Evolutionary conservation across 1,139 yeast species (phyloP).

Genomic region (Saccharomyces pastorianus): DNA sequence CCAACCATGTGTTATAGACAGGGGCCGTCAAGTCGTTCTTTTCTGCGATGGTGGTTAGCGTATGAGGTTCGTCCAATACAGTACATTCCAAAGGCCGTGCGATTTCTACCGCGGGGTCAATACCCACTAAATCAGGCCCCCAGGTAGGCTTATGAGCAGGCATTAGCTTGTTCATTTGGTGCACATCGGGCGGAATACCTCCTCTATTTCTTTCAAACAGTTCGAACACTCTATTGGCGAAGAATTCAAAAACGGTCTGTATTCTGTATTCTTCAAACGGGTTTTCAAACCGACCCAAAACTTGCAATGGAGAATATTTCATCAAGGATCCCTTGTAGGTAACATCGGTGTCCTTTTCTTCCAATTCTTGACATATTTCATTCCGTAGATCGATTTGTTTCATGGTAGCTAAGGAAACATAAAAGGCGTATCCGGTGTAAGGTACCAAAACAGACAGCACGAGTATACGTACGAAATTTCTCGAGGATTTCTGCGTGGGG

Average conservation of each 20-base stretch:
- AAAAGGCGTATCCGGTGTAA: constrained; percentile 62
- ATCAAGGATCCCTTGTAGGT: constrained; percentile 27
- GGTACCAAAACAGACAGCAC: constrained; percentile 38
- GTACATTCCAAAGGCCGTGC: constrained; percentile 6
- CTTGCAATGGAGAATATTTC: constrained; percentile 41
- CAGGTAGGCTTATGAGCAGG: constrained; percentile 48
- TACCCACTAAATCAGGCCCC: constrained; percentile 8
- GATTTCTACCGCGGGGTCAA: constrained; percentile 36
- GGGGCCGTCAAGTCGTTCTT: constrained; percentile 13
- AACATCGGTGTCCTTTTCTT: constrained; percentile 15
- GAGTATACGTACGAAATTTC: constrained; percentile 11
- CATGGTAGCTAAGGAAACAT: constrained; percentile 49
- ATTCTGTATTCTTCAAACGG: constrained; percentile 89
- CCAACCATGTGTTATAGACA: constrained; percentile 69
- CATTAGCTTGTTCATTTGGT: constrained; percentile 44
- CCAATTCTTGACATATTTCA: constrained; percentile 22
- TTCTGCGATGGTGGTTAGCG: background rate
- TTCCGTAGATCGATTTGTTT: constrained; percentile 49
- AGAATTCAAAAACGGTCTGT: constrained; percentile 81
- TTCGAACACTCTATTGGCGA: constrained; percentile 62
- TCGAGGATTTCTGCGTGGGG: constrained; percentile 5
- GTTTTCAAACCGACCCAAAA: constrained; percentile 78
- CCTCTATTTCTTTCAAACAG: constrained; percentile 65
- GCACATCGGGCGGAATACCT: constrained; percentile 46
- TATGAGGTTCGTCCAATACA: background rate